Evolutionary conservation across 2,329 filamentous ascomycete species (phyloP), one percentile per base, ranked within the genome.

Genomic region (Neurospora sp.): DNA sequence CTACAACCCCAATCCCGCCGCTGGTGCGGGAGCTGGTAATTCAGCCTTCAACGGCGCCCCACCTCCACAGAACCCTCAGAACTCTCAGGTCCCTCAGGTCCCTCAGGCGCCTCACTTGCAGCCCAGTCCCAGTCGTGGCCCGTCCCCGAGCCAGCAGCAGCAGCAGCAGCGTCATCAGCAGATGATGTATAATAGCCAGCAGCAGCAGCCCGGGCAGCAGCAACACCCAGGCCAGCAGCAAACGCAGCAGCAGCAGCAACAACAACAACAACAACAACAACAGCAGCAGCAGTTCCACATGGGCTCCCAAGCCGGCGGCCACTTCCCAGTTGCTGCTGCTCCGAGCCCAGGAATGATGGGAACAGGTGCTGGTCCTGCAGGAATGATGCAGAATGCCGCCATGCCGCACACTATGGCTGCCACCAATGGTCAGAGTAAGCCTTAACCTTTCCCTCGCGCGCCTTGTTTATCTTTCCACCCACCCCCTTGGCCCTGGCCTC

Each of bases 341-440:
- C 83, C 83, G 68, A 86, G 85, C 73, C 80, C 82, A 68, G 75
- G 76, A 72, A 77, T 85, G 79, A 86, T 88, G 84, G 87, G 87
- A 82, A 86, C 86, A 82, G 80, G 81, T 73, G 79, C 79, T 73
- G 84, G 83, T 52, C 82, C 84, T 80, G 83, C 82, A 79, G 86
- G 83, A 76, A 89, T 90, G 86, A 89, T 90, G 87, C 87, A 86
- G 80, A 87, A 84, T 77, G 79, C 85, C 75, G 84, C 80, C 77
- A 87, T 88, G 85, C 83, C 83, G 73, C 85, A 86, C 77, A 62
- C 52, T 13, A 87, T 88, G 85, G 81, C 82, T 74, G 79, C 84
- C 52, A 62, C 52, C 73, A 88, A 87, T 82, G 85, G 86, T 68
- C 86, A 88, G 78, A 87, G 86, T 88, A 81, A 84, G 86, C 82